phyloP scores from a whole-genome alignment of 257 asterid genomes.

The Capsicum chinense region DNA sequence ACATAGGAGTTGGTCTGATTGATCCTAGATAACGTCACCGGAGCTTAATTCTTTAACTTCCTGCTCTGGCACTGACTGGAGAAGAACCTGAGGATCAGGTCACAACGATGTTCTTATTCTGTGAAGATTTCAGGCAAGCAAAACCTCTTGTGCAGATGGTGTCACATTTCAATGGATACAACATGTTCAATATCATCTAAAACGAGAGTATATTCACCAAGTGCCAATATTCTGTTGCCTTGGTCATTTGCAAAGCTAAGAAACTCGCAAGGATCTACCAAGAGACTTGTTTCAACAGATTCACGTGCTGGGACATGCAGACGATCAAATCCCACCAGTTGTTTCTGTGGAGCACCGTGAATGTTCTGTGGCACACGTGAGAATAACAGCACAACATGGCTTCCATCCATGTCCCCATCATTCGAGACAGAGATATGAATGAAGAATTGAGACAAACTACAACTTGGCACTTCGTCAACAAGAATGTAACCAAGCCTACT shows the following conservation, averaged over 20 bases:
- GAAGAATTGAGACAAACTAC: constrained; percentile 58
- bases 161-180: constrained; percentile 53
- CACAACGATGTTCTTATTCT: neutral
- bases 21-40: neutral
- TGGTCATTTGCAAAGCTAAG: constrained; percentile 75
- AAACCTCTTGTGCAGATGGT: neutral
- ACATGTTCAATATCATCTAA: constrained; percentile 60
- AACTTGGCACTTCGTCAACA: constrained; percentile 55
- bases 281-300: constrained; percentile 49
- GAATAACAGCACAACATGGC: constrained; percentile 66
- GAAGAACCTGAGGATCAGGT: neutral
- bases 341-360: constrained; percentile 60
- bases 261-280: constrained; percentile 78
- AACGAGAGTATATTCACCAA: constrained; percentile 68
- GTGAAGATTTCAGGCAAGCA: neutral
- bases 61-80: constrained; percentile 6
- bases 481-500: constrained; percentile 40
- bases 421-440: constrained; percentile 67
- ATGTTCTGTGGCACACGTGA: constrained; percentile 41
- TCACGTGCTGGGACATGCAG: constrained; percentile 38
- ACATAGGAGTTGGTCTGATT: neutral
- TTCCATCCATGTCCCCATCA: constrained; percentile 66
- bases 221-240: constrained; percentile 63
- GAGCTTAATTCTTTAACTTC: constrained; percentile 2
- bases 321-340: constrained; percentile 77